A percentile compares a stretch with the other conserved stretches of the same genome.
Conservation (phyloP, 306 rosid genomes). For the Corylus americana region DNA sequence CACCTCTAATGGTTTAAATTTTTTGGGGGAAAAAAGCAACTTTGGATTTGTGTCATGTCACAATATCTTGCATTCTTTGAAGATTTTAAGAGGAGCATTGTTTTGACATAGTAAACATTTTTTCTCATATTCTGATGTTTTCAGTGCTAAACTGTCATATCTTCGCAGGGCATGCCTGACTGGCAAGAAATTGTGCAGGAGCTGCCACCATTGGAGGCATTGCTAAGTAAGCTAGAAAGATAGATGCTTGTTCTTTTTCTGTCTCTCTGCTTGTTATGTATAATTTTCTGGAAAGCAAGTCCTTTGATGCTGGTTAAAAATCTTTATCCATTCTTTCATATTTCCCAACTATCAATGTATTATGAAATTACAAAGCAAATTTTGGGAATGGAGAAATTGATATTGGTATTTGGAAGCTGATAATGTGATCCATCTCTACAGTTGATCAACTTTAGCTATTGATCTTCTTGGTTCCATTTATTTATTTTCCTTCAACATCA, state of each 20-base stretch:
- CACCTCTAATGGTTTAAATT: not conserved
- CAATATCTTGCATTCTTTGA: not conserved
- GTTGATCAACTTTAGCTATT: not conserved
- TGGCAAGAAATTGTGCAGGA: constrained; percentile 82
- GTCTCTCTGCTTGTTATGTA: not conserved
- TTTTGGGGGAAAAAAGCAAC: not conserved
- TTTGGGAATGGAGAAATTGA: not conserved
- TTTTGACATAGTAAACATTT: not conserved
- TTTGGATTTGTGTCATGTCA: not conserved
- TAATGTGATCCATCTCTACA: not conserved
- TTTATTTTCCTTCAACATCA: not conserved
- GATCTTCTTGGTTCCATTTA: not conserved
- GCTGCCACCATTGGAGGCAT: constrained; percentile 87
- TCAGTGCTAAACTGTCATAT: constrained; percentile 1
- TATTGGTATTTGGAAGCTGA: not conserved
- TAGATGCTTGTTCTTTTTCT: constrained; percentile 26
- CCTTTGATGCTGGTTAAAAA: not conserved
- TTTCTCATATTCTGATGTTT: constrained; percentile 7
- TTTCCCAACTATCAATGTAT: not conserved
- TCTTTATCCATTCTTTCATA: not conserved
- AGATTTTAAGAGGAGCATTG: not conserved
- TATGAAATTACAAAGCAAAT: not conserved
- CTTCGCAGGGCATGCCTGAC: constrained; percentile 94
- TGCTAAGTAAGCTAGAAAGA: constrained; percentile 89
- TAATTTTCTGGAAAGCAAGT: not conserved